Base-by-base conservation (phyloP, 257 asterid species). In the Leptodermis oblonga region DNA sequence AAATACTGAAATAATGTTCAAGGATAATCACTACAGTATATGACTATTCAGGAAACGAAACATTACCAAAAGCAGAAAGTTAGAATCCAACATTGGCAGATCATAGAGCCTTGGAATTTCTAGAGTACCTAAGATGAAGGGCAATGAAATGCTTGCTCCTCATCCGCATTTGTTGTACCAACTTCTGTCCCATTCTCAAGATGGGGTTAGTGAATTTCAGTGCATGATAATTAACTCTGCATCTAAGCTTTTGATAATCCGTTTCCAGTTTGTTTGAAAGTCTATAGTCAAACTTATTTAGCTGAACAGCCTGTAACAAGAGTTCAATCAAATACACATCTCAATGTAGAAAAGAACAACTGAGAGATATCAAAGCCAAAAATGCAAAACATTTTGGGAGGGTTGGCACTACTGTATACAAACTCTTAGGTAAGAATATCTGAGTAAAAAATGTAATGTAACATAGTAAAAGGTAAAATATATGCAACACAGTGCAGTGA, bases 51-150 rank as follows among this genome's bases (percentile, higher is more conserved):
- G 49, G 71, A 18, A 59, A 59, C n/a, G 20, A 36, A 46, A 52
- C 48, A 67, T 13, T 12, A 51, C 15, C 22, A 33, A 30, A 67
- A 43, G 36, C n/a, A 14, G 55, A 41, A 33, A 42, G 56, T 20
- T 20, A 45, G 65, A 67, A 59, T 20, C 25, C 28, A 12, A 45
- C 17, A 52, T 52, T 30, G 56, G 34, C 51, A 69, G n/a, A 54
- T n/a, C n/a, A n/a, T n/a, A n/a, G n/a, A n/a, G n/a, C n/a, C n/a
- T n/a, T n/a, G n/a, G n/a, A n/a, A n/a, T n/a, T n/a, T n/a, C n/a
- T n/a, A n/a, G n/a, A n/a, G n/a, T 87, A 94, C 99, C 99, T 89
- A 69, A 94, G 82, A 80, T 94, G 99, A 78, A 94, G 93, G 54
- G 99, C 95, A 48, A 94, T 80, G 63, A 84, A 94, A 81, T 89